Conservation (phyloP, 495 filamentous ascomycete species). For the Immersiella caudata region DNA sequence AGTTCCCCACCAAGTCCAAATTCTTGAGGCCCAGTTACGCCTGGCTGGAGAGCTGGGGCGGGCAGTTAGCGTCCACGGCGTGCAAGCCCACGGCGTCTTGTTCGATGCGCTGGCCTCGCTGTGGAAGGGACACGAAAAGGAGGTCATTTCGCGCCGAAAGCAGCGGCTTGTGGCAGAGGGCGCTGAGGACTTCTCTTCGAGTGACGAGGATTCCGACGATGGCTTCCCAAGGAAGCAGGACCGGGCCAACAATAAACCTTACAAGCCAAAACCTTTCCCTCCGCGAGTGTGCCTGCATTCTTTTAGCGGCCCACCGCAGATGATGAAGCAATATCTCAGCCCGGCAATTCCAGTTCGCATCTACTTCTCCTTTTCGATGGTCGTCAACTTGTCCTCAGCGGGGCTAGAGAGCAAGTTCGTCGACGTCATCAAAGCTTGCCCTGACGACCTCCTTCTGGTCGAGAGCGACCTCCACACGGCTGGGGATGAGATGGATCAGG, state of each 20-base stretch:
- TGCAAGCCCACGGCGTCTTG: constrained; percentile 83
- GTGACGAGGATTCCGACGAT: constrained; percentile 42
- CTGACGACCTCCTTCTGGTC: constrained; percentile 75
- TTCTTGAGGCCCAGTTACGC: constrained; percentile 80
- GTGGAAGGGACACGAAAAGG: constrained; percentile 83
- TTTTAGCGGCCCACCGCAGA: constrained; percentile 79
- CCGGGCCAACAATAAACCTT: constrained; percentile 17
- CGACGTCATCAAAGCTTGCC: constrained; percentile 70
- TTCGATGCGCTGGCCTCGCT: constrained; percentile 72
- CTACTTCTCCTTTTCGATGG: constrained; percentile 85
- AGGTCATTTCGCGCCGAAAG: constrained; percentile 65
- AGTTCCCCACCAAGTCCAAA: constrained; percentile 72
- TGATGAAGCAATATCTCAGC: constrained; percentile 75
- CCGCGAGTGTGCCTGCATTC: constrained; percentile 94
- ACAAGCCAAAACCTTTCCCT: constrained; percentile 65
- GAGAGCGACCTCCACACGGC: constrained; percentile 92
- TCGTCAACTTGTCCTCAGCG: constrained; percentile 71
- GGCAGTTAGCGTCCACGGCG: constrained; percentile 86
- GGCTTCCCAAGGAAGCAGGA: constrained; percentile 23
- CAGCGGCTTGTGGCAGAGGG: constrained; percentile 47
- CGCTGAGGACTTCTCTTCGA: constrained; percentile 51
- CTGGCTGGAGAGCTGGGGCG: constrained; percentile 81
- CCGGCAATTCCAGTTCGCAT: constrained; percentile 74
- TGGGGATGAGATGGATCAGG: constrained; percentile 77
- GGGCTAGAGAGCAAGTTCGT: constrained; percentile 50